Percentiles rank a stretch among this genome's conserved stretches.
Evolutionary conservation across 1,284 basidiomycete genomes (phyloP).

Genomic region (Tranzscheliella williamsii): DNA sequence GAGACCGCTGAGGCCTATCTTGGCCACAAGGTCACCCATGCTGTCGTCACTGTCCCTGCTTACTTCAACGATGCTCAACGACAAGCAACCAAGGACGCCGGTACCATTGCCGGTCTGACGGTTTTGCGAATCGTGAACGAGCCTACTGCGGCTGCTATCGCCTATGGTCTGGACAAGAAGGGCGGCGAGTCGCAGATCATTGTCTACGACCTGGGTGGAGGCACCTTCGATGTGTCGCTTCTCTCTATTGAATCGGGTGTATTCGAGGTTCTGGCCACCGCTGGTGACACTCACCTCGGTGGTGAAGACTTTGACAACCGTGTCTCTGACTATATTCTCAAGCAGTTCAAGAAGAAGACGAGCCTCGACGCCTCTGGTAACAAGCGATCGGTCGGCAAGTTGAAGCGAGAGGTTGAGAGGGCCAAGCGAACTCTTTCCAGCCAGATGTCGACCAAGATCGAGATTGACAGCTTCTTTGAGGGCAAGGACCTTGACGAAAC

Average conservation of each 20-base stretch:
- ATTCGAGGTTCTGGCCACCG: conserved; percentile 95
- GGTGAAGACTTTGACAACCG: conserved; percentile 98
- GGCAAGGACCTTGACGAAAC: conserved; percentile 98
- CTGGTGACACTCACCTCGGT: conserved; percentile 97
- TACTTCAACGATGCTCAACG: conserved; percentile 94
- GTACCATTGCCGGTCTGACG: conserved; percentile 90
- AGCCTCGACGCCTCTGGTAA: conserved; percentile 76
- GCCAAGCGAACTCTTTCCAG: conserved; percentile 93
- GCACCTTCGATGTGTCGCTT: conserved; percentile 97
- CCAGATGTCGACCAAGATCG: conserved; percentile 73
- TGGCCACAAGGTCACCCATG: conserved; percentile 90
- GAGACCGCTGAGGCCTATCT: conserved; percentile 98
- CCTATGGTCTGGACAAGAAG: conserved; percentile 95
- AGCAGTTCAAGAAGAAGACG: conserved; percentile 62
- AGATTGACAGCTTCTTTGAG: conserved; percentile 83
- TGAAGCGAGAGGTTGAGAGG: conserved; percentile 98
- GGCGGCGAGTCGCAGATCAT: conserved; percentile 93
- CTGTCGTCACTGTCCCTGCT: conserved; percentile 96
- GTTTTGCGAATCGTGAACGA: conserved; percentile 99
- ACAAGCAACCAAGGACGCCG: conserved; percentile 97
- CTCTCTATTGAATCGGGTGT: conserved; percentile 95
- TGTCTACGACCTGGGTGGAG: conserved; percentile 97
- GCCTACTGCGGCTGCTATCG: conserved; percentile 91
- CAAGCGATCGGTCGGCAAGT: conserved; percentile 89
- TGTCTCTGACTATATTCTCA: conserved; percentile 60